These are phyloP conservation scores for Petunia hybrid DNA, from an alignment of 305 asterid species.

Conservation along the genomic window DNA sequence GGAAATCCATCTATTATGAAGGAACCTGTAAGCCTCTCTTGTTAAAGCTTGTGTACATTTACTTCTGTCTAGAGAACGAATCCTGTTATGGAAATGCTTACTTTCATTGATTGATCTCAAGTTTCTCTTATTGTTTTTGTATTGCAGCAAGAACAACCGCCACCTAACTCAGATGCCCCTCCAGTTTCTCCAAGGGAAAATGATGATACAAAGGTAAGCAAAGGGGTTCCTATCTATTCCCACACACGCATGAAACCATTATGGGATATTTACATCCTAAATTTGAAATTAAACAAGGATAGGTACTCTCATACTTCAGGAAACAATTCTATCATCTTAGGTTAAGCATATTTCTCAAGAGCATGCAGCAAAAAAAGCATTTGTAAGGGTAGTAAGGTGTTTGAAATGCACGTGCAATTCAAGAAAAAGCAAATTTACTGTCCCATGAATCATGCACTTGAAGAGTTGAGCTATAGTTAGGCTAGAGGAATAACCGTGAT, in stretches of 20 bases:
- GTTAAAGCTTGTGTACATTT: neutral
- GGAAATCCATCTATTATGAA: constrained; percentile 38
- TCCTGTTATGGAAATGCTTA: constrained; percentile 11
- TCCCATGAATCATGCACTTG: neutral
- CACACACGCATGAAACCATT: constrained; percentile 12
- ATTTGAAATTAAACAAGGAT: neutral
- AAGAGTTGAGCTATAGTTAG: constrained; percentile 14
- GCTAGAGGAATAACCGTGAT: neutral
- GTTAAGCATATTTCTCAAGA: neutral
- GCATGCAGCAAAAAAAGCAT: neutral
- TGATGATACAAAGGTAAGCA: constrained; percentile 66
- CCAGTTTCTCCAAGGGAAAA: constrained; percentile 72
- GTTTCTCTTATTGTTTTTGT: constrained; percentile 7
- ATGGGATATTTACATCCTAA: no score
- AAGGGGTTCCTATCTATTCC: constrained; percentile 12
- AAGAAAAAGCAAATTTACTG: neutral
- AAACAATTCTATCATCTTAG: neutral
- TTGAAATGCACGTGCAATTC: neutral
- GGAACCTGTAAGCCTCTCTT: constrained; percentile 42
- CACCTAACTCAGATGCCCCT: constrained; percentile 58
- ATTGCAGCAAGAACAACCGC: constrained; percentile 53
- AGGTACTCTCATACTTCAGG: neutral
- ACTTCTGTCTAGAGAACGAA: neutral
- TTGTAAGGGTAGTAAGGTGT: neutral
- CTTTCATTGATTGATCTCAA: constrained; percentile 23